Evolutionary conservation across 129 eudicot species (phyloP).

Genomic region (Flaveria trinervia): DNA sequence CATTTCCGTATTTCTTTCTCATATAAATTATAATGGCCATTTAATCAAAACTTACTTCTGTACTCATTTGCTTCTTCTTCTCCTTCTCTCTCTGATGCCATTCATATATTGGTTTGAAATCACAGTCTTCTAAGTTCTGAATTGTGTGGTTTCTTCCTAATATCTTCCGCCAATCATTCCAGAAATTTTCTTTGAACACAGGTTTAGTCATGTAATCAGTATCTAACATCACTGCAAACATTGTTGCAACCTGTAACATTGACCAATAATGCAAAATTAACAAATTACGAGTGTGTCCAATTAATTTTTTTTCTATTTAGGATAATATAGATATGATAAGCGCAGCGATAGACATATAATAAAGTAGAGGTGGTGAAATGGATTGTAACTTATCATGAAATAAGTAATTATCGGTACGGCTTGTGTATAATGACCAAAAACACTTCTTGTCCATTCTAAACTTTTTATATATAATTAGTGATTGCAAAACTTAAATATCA

Average conservation of each 20-base stretch:
- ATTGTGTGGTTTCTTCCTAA: slow-evolving; percentile 85
- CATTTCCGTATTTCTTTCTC: slow-evolving; percentile 4
- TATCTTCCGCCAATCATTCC: slow-evolving; percentile 85
- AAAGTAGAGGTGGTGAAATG: not conserved
- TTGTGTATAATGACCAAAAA: not conserved
- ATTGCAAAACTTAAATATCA: not conserved
- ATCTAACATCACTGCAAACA: slow-evolving; percentile 95
- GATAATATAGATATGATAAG: not conserved
- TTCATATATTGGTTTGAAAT: slow-evolving; percentile 83
- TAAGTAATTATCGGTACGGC: not conserved
- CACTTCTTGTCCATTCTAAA: not conserved
- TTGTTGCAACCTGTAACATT: slow-evolving; percentile 82
- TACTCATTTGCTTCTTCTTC: slow-evolving; percentile 94
- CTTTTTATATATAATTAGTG: not conserved
- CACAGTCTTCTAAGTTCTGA: slow-evolving; percentile 75
- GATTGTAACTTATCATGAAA: not conserved
- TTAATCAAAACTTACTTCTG: slow-evolving; percentile 59
- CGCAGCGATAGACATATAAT: not conserved
- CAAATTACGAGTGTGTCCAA: not conserved
- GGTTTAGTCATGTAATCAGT: slow-evolving; percentile 85
- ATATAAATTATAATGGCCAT: not conserved
- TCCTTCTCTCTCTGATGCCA: slow-evolving; percentile 98
- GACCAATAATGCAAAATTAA: slow-evolving; percentile 18
- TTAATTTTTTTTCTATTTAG: not conserved
- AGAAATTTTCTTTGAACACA: slow-evolving; percentile 77